Conservation (phyloP, 805 yeast genomes). For the Ogataea polymorpha region DNA sequence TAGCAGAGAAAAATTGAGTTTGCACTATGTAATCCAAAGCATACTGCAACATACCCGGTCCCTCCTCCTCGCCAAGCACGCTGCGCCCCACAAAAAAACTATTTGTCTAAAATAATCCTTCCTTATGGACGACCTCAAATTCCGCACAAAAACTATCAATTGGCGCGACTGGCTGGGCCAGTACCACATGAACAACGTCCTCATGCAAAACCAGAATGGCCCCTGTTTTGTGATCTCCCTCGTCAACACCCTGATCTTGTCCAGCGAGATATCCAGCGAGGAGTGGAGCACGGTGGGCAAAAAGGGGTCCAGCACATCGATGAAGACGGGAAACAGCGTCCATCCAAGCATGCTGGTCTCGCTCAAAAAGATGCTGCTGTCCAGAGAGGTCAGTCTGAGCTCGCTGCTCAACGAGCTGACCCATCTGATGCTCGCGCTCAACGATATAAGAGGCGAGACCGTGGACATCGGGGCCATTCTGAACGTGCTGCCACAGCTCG, state of each 20-base stretch:
- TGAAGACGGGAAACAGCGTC: not conserved
- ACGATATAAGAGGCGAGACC: conserved; percentile 26
- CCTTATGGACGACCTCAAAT: conserved; percentile 13
- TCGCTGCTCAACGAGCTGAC: conserved; percentile 50
- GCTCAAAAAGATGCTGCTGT: conserved; percentile 24
- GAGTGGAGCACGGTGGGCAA: conserved; percentile 23
- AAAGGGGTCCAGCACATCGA: not conserved
- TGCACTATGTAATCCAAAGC: too few relatives aligned
- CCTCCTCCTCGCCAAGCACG: conserved; percentile 1
- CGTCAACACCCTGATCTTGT: conserved; percentile 62
- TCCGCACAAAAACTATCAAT: conserved; percentile 28
- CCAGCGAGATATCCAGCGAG: conserved; percentile 33
- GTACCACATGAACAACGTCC: conserved; percentile 46
- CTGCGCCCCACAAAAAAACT: conserved; percentile 7
- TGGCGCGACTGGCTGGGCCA: conserved; percentile 26
- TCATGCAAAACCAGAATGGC: conserved; percentile 79
- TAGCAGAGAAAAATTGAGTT: too few relatives aligned
- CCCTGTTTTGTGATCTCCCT: conserved; percentile 86
- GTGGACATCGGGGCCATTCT: conserved; percentile 39
- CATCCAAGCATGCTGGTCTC: conserved; percentile 12
- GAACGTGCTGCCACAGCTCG: conserved; percentile 57
- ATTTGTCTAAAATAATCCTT: not conserved
- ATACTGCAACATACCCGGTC: not conserved
- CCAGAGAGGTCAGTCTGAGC: conserved; percentile 30
- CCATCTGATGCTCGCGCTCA: conserved; percentile 37